phyloP scores from a whole-genome alignment of 2,329 filamentous ascomycete species.

The Diaporthe velutina region DNA sequence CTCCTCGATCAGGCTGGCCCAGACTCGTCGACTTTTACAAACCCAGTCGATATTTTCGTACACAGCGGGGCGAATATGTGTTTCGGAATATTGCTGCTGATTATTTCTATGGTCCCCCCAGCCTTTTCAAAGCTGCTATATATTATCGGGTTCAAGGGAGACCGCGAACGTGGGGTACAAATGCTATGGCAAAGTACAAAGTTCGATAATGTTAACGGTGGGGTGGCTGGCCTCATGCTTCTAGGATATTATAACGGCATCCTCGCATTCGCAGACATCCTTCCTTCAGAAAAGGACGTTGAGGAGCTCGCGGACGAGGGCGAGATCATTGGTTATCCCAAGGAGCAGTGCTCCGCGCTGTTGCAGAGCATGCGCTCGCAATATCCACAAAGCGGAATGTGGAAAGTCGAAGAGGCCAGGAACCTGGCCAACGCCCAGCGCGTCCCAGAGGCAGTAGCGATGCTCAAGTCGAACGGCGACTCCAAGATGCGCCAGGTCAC shows the following conservation, averaged over 20 bases:
- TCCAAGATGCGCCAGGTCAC: constrained; percentile 90
- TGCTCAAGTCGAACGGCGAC: constrained; percentile 70
- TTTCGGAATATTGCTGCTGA: constrained; percentile 85
- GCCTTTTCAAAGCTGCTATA: constrained; percentile 88
- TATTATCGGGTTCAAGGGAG: constrained; percentile 91
- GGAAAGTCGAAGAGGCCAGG: constrained; percentile 89
- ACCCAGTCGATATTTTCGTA: constrained; percentile 87
- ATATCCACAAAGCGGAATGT: constrained; percentile 87
- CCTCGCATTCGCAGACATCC: constrained; percentile 88
- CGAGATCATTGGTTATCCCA: constrained; percentile 79
- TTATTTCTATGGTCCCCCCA: constrained; percentile 94
- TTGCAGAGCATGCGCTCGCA: constrained; percentile 80
- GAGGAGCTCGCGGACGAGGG: constrained; percentile 59
- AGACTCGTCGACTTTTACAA: constrained; percentile 75
- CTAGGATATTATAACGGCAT: constrained; percentile 91
- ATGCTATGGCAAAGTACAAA: constrained; percentile 93
- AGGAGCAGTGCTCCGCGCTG: constrained; percentile 74
- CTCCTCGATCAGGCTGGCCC: constrained; percentile 54
- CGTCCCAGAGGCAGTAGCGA: constrained; percentile 75
- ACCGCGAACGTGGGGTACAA: constrained; percentile 82
- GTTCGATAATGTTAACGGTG: constrained; percentile 92
- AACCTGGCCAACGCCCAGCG: constrained; percentile 77
- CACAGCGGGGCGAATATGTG: constrained; percentile 91
- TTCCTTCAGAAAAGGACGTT: constrained; percentile 73
- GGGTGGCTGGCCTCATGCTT: constrained; percentile 84